These are phyloP conservation scores for Septoria petroselini DNA, from an alignment of 2,329 filamentous ascomycete genomes.

Conservation along the genomic window DNA sequence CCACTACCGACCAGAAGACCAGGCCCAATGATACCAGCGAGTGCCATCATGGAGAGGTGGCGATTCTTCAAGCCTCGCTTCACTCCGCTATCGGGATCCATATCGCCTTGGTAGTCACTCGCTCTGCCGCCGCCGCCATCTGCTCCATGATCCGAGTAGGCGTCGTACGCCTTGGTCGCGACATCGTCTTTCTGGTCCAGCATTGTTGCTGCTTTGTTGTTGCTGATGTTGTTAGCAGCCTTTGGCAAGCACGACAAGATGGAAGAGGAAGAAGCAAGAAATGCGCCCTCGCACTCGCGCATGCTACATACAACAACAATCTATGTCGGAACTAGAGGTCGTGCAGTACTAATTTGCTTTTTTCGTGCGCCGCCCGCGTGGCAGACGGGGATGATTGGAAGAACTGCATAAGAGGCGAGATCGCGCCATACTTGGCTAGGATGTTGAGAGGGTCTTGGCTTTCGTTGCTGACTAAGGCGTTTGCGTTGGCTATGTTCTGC, in stretches of 20 bases:
- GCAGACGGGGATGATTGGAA: conserved; percentile 1
- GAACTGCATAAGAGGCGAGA: background rate
- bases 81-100: conserved; percentile 62
- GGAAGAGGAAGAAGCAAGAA: too few relatives aligned
- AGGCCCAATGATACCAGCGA: conserved; percentile 60
- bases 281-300: too few relatives aligned
- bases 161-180: conserved; percentile 9
- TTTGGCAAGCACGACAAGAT: too few relatives aligned
- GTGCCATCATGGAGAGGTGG: conserved; percentile 58
- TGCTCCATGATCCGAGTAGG: background rate
- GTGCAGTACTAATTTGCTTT: too few relatives aligned
- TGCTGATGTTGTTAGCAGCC: too few relatives aligned
- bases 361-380: too few relatives aligned
- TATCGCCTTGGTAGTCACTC: conserved; percentile 13
- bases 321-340: too few relatives aligned
- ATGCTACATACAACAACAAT: too few relatives aligned
- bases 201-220: too few relatives aligned
- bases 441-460: conserved; percentile 13
- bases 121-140: conserved; percentile 10
- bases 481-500: conserved; percentile 1
- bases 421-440: conserved; percentile 4
- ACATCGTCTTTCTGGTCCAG: conserved; percentile 2
- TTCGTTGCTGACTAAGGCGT: too few relatives aligned
- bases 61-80: conserved; percentile 67
- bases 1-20: conserved; percentile 70